These are phyloP conservation scores for Epicoccum nigrum DNA, from an alignment of 2,329 filamentous ascomycete genomes.

Conservation along the genomic window DNA sequence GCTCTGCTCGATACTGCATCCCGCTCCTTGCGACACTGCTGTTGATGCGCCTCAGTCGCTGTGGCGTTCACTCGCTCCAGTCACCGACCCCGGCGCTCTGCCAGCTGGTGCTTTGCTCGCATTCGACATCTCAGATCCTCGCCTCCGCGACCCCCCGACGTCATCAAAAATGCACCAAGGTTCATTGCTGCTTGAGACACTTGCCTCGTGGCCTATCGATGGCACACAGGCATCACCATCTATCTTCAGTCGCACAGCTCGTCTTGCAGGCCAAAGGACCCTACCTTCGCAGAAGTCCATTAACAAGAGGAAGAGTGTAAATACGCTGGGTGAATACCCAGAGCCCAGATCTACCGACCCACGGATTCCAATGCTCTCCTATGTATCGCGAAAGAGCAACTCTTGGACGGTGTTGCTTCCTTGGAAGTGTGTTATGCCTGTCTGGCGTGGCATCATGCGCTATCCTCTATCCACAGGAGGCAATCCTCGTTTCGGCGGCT, in stretches of 20 bases:
- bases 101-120: conserved; percentile 72
- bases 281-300: conserved; percentile 79
- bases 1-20: conserved; percentile 71
- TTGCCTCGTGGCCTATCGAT: conserved; percentile 74
- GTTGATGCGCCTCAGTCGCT: conserved; percentile 44
- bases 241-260: conserved; percentile 72
- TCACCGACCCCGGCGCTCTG: conserved; percentile 63
- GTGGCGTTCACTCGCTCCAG: conserved; percentile 37
- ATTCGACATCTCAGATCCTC: conserved; percentile 79
- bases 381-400: conserved; percentile 62
- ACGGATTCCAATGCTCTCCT: conserved; percentile 75
- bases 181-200: conserved; percentile 56
- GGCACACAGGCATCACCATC: conserved; percentile 52
- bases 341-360: conserved; percentile 67
- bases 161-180: conserved; percentile 47
- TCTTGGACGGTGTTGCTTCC: conserved; percentile 86
- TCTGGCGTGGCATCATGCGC: conserved; percentile 88
- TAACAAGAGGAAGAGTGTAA: conserved; percentile 73
- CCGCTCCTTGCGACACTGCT: conserved; percentile 33
- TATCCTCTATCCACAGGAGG: conserved; percentile 79
- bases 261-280: conserved; percentile 68
- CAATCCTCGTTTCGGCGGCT: conserved; percentile 80
- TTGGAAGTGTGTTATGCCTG: conserved; percentile 83
- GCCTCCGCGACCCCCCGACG: conserved; percentile 76
- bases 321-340: conserved; percentile 67